These are phyloP conservation scores for Sporisorium reilianum DNA, from an alignment of 1,284 basidiomycete species.

Conservation along the genomic window DNA sequence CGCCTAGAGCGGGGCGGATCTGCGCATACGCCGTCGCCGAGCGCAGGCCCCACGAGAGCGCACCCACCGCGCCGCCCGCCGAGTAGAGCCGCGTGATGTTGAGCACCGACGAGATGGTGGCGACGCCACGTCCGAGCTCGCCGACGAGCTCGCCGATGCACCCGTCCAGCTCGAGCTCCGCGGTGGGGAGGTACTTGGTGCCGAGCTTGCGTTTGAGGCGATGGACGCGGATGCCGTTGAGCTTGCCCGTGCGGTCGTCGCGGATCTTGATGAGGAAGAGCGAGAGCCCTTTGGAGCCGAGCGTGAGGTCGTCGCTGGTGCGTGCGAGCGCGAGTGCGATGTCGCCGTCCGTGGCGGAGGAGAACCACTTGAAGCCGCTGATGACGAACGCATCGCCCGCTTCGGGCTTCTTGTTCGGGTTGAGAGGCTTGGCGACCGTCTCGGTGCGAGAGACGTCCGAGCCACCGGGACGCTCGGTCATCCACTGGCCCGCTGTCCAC, in stretches of 20 bases:
- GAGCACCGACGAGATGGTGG: conserved; percentile 76
- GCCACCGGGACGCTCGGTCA: conserved; percentile 77
- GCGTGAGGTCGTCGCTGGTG: conserved; percentile 69
- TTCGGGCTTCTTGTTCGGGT: conserved; percentile 70
- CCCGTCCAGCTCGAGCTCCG: conserved; percentile 78
- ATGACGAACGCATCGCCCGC: conserved; percentile 41
- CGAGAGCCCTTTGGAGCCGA: conserved; percentile 73
- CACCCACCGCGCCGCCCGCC: conserved; percentile 41
- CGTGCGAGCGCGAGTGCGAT: conserved; percentile 79
- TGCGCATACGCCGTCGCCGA: conserved; percentile 43
- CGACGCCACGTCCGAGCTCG: conserved; percentile 76
- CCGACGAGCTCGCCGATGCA: conserved; percentile 79
- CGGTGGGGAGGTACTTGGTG: conserved; percentile 81
- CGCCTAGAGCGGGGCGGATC: conserved; percentile 74
- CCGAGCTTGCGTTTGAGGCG: conserved; percentile 82
- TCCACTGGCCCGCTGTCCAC: conserved; percentile 81
- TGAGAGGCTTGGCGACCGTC: conserved; percentile 73
- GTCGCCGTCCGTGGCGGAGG: conserved; percentile 82
- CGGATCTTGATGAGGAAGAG: conserved; percentile 71
- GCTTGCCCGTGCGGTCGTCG: conserved; percentile 60
- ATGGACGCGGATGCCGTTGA: conserved; percentile 80
- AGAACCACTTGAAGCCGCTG: conserved; percentile 75
- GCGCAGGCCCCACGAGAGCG: conserved; percentile 49
- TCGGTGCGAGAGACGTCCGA: conserved; percentile 82
- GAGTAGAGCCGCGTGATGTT: conserved; percentile 73